These are phyloP conservation scores for Cantharellus anzutake DNA, from an alignment of 768 basidiomycete species.

Conservation along the genomic window DNA sequence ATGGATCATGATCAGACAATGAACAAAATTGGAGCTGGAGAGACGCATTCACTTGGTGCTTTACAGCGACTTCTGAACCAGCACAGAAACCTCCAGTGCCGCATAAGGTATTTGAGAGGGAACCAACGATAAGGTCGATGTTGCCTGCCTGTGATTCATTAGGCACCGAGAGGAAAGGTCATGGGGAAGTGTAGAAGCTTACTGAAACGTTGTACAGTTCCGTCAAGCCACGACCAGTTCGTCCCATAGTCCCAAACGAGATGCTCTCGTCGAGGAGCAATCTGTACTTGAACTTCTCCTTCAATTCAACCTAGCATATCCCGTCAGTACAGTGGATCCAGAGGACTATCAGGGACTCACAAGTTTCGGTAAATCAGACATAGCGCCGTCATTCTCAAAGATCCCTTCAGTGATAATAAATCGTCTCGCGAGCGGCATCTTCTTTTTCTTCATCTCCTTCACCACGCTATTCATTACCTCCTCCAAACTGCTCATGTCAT, in stretches of 20 bases:
- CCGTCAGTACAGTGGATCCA: not conserved
- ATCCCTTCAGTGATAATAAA: constrained; percentile 97
- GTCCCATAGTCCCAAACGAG: constrained; percentile 83
- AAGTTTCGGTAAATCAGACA: constrained; percentile 81
- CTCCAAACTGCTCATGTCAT: constrained; percentile 80
- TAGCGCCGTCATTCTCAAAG: constrained; percentile 84
- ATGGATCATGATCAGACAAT: not conserved
- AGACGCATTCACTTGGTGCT: constrained; percentile 50
- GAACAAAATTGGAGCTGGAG: not conserved
- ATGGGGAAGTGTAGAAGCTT: constrained; percentile 14
- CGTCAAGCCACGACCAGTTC: constrained; percentile 86
- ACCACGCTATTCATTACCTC: constrained; percentile 66
- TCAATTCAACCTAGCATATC: constrained; percentile 61
- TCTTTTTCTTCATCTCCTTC: constrained; percentile 76
- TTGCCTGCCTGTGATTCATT: constrained; percentile 45
- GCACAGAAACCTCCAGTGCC: constrained; percentile 91
- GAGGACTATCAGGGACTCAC: constrained; percentile 27
- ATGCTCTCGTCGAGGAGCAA: constrained; percentile 85
- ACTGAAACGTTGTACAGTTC: constrained; percentile 90
- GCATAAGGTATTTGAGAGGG: constrained; percentile 64
- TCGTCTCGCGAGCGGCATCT: constrained; percentile 60
- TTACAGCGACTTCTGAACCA: constrained; percentile 59
- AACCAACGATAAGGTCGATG: constrained; percentile 91
- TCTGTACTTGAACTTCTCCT: constrained; percentile 89
- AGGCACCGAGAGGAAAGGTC: not conserved